Evolutionary conservation across 768 basidiomycete species (phyloP).

Genomic region (Lactarius tabidus): DNA sequence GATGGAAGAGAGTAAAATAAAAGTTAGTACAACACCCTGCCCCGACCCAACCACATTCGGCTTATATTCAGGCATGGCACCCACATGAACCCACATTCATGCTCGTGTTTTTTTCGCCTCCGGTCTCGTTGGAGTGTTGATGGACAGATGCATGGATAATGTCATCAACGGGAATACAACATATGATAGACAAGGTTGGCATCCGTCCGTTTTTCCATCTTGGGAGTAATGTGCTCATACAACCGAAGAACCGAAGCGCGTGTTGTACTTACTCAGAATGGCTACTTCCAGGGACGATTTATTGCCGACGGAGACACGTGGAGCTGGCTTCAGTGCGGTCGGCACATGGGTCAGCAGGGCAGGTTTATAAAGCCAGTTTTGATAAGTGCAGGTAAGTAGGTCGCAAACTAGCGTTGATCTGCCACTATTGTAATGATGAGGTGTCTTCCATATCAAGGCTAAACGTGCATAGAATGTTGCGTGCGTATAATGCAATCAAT

Average conservation of each 20-base stretch:
- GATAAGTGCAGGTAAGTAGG: not conserved
- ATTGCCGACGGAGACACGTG: not conserved
- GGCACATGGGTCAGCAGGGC: not conserved
- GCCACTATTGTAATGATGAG: no score
- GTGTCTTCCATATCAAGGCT: no score
- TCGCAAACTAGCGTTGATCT: not conserved
- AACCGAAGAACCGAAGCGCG: not conserved
- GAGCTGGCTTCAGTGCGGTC: not conserved
- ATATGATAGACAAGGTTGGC: not conserved
- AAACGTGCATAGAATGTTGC: not conserved
- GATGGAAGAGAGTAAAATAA: not conserved
- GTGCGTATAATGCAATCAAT: not conserved
- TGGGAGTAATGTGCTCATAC: not conserved
- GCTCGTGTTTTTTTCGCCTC: slow-evolving; percentile 3
- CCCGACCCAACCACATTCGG: not conserved
- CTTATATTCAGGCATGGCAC: not conserved
- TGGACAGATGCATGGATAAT: slow-evolving; percentile 4
- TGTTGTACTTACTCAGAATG: not conserved
- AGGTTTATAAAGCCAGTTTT: not conserved
- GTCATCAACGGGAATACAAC: not conserved
- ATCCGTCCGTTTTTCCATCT: not conserved
- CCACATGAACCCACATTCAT: not conserved
- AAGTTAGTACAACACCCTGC: not conserved
- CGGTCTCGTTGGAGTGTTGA: not conserved
- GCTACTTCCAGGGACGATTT: not conserved